Percentiles rank a stretch among this genome's conserved stretches.
Conservation (phyloP, 441 rosid species). For the Capsella rubella region DNA sequence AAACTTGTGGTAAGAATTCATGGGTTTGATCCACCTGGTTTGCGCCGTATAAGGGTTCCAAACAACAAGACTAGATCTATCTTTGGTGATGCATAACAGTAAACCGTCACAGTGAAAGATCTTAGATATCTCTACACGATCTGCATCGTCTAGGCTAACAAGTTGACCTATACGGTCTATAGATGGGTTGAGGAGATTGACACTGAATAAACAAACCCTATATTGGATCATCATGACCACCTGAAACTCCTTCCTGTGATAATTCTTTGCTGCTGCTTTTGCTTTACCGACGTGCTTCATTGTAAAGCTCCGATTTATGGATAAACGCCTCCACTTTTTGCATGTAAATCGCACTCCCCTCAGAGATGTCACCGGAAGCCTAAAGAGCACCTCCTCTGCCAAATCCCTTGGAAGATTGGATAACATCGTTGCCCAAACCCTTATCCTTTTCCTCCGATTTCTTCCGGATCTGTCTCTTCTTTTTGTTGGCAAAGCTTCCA, state of each 20-base stretch:
- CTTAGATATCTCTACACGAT: neutral
- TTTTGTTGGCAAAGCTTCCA: no score
- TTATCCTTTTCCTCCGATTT: no score
- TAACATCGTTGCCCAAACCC: no score
- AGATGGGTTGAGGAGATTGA: neutral
- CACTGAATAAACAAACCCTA: constrained; percentile 1
- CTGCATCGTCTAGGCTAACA: neutral
- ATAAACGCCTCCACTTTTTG: neutral
- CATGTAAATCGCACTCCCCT: neutral
- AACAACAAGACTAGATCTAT: neutral
- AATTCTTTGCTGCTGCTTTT: neutral
- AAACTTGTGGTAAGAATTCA: neutral
- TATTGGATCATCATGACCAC: neutral
- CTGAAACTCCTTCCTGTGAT: neutral
- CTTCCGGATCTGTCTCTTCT: no score
- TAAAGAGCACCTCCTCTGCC: neutral
- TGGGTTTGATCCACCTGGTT: neutral
- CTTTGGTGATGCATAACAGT: neutral
- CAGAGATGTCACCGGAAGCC: neutral
- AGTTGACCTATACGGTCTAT: neutral
- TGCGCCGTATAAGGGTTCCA: neutral
- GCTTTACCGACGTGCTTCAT: neutral
- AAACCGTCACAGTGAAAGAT: neutral
- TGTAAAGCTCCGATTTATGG: neutral
- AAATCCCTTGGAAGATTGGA: neutral